Evolutionary conservation across 495 filamentous ascomycete genomes (phyloP), one percentile per base, ranked within the genome.

Genomic region (Cercophora scortea): DNA sequence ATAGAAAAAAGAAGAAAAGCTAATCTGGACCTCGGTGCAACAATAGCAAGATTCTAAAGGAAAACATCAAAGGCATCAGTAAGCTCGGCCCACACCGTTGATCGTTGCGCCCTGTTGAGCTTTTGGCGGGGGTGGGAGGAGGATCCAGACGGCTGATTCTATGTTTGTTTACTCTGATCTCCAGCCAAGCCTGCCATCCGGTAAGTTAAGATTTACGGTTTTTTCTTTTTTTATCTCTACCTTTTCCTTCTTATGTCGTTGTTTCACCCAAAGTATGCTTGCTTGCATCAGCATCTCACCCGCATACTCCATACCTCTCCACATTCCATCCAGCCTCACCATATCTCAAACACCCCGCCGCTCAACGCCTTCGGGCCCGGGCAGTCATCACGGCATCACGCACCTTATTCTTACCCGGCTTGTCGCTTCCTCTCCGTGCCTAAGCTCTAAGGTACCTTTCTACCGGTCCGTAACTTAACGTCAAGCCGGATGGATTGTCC

Each of bases 11-110:
- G 25, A 25, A 5, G 5, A 25, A 25, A 25, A 25, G 25, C 25
- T 25, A 25, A 25, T 25, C 25, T 2, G 25, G 25, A 25, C 25
- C 25, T 25, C 25, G 25, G 25, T 45, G 43, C 11, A 10, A 17
- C 43, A 15, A 49, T 54, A 83, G 85, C 0, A 85, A 84, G 51
- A 66, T 84, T 0, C 55, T 79, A 0, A 76, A 72, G n/a, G 86
- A 88, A 48, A 79, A 73, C 0, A 79, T 89, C 13, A 54, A 64
- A 1, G 85, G 82, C 0, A 78, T 89, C 35, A 88, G 84, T 87
- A 69, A 68, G 84, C 73, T 50, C 40, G 32, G 11, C 17, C 19
- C 3, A 17, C 38, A 36, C 36, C 36, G 7, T 34, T 11, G 17
- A 10, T 8, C 25, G 19, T 34, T 48, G 32, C 16, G 15, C 25